phyloP scores from a whole-genome alignment of 257 asterid genomes.

The Solanum gracilifrons region DNA sequence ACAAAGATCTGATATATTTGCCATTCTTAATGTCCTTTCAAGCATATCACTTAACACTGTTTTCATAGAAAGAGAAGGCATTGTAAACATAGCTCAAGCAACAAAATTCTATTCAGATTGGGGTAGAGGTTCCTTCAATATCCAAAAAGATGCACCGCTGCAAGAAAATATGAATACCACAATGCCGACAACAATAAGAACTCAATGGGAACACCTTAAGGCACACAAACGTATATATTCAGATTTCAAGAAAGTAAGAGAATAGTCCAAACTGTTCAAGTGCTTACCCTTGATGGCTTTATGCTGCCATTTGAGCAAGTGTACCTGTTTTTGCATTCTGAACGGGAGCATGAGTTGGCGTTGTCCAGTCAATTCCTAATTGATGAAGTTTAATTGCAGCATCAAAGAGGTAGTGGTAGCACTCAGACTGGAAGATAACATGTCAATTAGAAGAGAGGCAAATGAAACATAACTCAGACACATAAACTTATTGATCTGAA shows the following conservation, averaged over 20 bases:
- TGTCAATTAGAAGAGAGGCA: conserved; percentile 5
- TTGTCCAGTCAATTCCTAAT: conserved; percentile 75
- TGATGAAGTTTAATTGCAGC: conserved; percentile 93
- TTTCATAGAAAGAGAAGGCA: not conserved
- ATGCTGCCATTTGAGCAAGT: conserved; percentile 20
- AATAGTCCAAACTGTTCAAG: not conserved
- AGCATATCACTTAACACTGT: not conserved
- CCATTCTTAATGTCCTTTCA: not conserved
- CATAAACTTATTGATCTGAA: not conserved
- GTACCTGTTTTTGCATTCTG: conserved; percentile 19
- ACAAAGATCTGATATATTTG: not conserved
- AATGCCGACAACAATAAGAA: not conserved
- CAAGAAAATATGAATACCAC: conserved; percentile 5
- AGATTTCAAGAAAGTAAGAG: not conserved
- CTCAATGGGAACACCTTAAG: not conserved
- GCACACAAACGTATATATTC: not conserved
- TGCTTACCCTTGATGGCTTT: conserved; percentile 51
- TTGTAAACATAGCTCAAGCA: not conserved
- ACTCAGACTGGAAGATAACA: conserved; percentile 55
- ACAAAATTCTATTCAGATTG: conserved; percentile 17
- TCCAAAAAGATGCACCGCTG: conserved; percentile 86
- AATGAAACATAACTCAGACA: not conserved
- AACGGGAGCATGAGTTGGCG: conserved; percentile 72
- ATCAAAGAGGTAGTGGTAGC: conserved; percentile 91
- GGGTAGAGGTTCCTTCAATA: conserved; percentile 97